Evolutionary conservation across 768 basidiomycete genomes (phyloP), one percentile per base, ranked within the genome.

Genomic region (Calvatia gigantea): DNA sequence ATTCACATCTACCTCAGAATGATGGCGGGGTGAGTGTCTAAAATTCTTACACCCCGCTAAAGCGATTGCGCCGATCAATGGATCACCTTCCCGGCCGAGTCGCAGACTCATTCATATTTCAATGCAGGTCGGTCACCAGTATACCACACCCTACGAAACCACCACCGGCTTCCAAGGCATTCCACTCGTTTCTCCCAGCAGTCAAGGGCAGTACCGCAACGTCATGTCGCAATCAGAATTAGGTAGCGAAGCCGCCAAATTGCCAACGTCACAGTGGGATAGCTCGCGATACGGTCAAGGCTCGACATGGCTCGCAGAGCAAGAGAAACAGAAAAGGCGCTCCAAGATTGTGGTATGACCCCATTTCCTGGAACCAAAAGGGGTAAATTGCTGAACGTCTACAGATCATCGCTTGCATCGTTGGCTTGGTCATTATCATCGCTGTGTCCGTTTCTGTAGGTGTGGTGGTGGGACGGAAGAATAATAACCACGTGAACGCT

Each of bases 321-420:
- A 49, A 19, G 46, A 42, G n/a, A 49, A 56, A 33, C 46, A 56
- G 47, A 48, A 19, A 28, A 25, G 38, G 17, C 54, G 54, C 14
- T 56, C 54, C 37, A 56, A 56, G 38, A 48, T 48, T 56, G 46
- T 56, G 29, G 54, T 33, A 42, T n/a, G 54, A 42, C 14, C 21
- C 27, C 32, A 19, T 19, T 21, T n/a, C 19, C 14, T 33, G 11
- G 14, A 19, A 19, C 8, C 19, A 33, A 33, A 15, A 17, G 12
- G 21, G 15, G 4, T 31, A 25, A n/a, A n/a, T n/a, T n/a, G 9
- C 23, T 53, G 12, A 53, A 23, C 29, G 6, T 3, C 8, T 6
- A 17, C 28, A 56, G 54, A 31, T 49, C 21, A 48, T 56, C n/a
- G 29, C 28, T 15, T 15, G 38, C 6, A 41, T 56, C 17, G 25